phyloP scores from a whole-genome alignment of 1,284 basidiomycete species.

The Tilletia walkeri region DNA sequence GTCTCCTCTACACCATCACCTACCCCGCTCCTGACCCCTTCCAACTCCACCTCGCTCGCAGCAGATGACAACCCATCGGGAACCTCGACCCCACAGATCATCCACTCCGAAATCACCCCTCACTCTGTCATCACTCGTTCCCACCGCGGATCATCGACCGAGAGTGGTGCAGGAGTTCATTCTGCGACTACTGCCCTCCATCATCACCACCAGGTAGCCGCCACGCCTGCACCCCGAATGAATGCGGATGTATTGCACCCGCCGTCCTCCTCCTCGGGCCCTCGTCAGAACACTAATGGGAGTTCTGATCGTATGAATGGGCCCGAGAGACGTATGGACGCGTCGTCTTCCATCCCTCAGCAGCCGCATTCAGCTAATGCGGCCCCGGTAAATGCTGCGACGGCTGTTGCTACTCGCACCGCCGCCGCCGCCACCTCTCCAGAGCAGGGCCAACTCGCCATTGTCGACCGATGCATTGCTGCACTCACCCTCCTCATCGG shows the following conservation, averaged over 20 bases:
- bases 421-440: neutral
- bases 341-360: neutral
- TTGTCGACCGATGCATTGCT: constrained; percentile 3
- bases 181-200: too few species aligned
- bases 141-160: too few species aligned
- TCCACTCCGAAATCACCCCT: neutral
- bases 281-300: too few species aligned
- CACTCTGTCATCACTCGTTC: neutral
- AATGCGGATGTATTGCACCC: too few species aligned
- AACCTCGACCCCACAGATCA: neutral
- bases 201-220: too few species aligned
- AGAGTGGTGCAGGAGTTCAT: too few species aligned
- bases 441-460: neutral
- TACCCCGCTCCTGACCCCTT: neutral
- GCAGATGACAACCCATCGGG: neutral
- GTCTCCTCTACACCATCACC: neutral
- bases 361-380: neutral
- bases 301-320: too few species aligned
- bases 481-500: constrained; percentile 1
- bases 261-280: too few species aligned
- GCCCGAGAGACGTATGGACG: neutral
- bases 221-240: too few species aligned
- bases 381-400: neutral
- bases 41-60: neutral
- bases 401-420: neutral